Evolutionary conservation across 306 rosid genomes (phyloP).

Genomic region (Trifolium fragiferum): DNA sequence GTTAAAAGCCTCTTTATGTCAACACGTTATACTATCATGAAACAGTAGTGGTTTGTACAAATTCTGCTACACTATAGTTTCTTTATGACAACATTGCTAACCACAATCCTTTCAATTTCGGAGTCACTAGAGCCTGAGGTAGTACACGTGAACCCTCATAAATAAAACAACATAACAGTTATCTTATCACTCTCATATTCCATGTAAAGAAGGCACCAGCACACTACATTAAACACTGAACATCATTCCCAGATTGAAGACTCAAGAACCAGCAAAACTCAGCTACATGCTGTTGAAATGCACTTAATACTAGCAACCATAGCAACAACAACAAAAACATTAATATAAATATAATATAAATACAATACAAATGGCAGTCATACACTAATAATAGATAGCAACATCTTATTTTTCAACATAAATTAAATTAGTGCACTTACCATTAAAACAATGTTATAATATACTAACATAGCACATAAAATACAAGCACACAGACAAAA

Average conservation of each 20-base stretch:
- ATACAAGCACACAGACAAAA: neutral
- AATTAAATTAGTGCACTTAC: neutral
- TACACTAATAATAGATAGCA: neutral
- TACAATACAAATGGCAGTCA: neutral
- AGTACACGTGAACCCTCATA: neutral
- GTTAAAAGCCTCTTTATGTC: neutral
- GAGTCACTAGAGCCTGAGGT: neutral
- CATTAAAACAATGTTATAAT: neutral
- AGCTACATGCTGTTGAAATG: neutral
- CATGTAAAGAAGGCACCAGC: neutral
- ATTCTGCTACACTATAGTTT: neutral
- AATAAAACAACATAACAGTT: neutral
- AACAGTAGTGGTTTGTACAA: neutral
- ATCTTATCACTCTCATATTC: neutral
- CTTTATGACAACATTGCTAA: too few relatives aligned
- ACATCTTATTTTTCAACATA: neutral
- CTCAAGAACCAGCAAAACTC: slow-evolving; percentile 15
- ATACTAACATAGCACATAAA: neutral
- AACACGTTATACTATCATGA: neutral
- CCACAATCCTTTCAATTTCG: neutral
- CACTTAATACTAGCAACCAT: neutral
- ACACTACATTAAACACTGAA: neutral
- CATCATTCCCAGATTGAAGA: neutral
- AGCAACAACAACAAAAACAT: neutral
- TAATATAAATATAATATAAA: neutral